Percentiles rank a stretch among this genome's conserved stretches.
Conservation (phyloP, 306 rosid species). For the Gastrolobium bilobum region DNA sequence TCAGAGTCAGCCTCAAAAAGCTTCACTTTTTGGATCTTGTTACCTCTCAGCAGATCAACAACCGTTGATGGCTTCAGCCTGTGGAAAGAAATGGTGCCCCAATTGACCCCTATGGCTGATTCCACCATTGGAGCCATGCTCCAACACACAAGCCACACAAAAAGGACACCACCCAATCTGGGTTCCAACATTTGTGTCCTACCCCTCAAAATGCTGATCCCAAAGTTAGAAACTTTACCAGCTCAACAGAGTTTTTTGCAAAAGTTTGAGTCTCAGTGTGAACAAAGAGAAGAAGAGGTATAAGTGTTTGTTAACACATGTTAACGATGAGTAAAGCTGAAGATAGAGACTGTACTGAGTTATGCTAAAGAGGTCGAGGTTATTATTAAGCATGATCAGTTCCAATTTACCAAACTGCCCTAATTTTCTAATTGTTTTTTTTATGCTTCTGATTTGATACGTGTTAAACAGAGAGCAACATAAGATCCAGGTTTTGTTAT, state of each 20-base stretch:
- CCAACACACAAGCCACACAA: constrained; percentile 43
- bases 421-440: background rate
- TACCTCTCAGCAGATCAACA: constrained; percentile 76
- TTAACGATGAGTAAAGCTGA: constrained; percentile 46
- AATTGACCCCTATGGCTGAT: constrained; percentile 85
- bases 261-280: background rate
- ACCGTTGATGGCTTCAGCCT: constrained; percentile 78
- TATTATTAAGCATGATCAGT: background rate
- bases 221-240: constrained; percentile 10
- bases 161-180: constrained; percentile 41
- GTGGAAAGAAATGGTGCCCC: constrained; percentile 87
- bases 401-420: constrained; percentile 19
- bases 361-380: background rate
- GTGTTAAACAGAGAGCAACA: too few relatives aligned
- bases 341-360: background rate
- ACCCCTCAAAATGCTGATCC: constrained; percentile 30
- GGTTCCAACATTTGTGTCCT: constrained; percentile 58
- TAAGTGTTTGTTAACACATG: background rate
- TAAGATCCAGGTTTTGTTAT: too few relatives aligned
- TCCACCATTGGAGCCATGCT: constrained; percentile 59
- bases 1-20: constrained; percentile 85
- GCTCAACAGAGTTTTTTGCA: background rate
- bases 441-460: too few relatives aligned
- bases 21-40: constrained; percentile 81
- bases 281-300: background rate